Base-by-base conservation (phyloP, 2,329 filamentous ascomycete species). In the Hypoxylon sp. region DNA sequence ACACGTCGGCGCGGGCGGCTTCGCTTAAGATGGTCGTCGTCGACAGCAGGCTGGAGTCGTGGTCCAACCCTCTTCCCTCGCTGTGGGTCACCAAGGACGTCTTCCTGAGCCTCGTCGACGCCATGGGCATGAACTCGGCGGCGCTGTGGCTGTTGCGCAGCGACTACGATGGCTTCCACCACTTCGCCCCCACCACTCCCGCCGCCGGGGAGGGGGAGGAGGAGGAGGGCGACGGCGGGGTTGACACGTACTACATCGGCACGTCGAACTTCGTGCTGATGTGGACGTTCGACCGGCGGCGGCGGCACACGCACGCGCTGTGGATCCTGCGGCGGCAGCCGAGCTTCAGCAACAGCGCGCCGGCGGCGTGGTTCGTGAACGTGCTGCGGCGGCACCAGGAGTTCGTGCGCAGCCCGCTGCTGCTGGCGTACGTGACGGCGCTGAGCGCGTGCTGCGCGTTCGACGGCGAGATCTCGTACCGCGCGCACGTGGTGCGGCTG, bases 151-250 rank as follows among this genome's bases (percentile, higher is more conserved):
- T 74, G n/a, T 28, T 74, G 7, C 68, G 65, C 14, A 68, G 66
- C 49, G 70, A 72, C 20, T 73, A 73, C 53, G 71, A 73, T 24
- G 73, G 73, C 3, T 73, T 72, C 36, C 73, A 73, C 42, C 66
- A 71, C 52, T 73, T 71, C 50, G 59, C 46, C 24, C 24, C 24
- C 24, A 26, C 24, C 3, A 26, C 3, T 26, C 7, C 36, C 20
- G 8, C 22, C 11, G 1, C 8, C n/a, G 8, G n/a, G n/a, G n/a
- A n/a, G n/a, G n/a, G 16, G 14, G 36, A 40, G 6, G 30, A 26
- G 12, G 7, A 38, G 20, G 12, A 7, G 8, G 8, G 4, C 28
- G 49, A 42, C 46, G 12, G 11, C 2, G 51, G 33, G 18, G 11
- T 63, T 30, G 61, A 69, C 50, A 74, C 72, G 4, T 69, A 66